Evolutionary conservation across 306 rosid species (phyloP).

Genomic region (Carpinus viminea): DNA sequence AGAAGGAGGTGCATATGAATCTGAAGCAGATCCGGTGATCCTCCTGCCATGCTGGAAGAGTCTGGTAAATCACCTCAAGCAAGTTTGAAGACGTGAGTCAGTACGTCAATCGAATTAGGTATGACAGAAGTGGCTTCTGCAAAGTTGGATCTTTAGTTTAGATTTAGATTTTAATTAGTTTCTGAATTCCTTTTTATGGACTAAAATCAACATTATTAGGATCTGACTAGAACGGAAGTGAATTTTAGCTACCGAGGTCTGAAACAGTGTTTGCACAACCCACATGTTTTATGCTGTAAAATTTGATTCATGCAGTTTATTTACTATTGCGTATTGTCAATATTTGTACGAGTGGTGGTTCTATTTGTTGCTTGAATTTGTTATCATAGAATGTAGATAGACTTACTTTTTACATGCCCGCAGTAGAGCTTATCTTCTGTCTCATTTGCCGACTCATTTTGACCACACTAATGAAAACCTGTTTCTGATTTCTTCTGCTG

Average conservation of each 20-base stretch:
- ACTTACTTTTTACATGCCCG: not conserved
- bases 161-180: not conserved
- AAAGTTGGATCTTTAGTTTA: not conserved
- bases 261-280: not conserved
- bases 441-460: not conserved
- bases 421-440: not conserved
- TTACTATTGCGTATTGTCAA: not conserved
- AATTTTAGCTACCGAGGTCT: not conserved
- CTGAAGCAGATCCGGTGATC: constrained; percentile 25
- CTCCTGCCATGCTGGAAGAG: constrained; percentile 32
- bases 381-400: not conserved
- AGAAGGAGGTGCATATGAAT: constrained; percentile 54
- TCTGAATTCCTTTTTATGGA: not conserved
- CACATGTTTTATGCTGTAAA: not conserved
- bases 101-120: not conserved
- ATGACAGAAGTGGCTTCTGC: not conserved
- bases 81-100: constrained; percentile 23
- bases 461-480: not conserved
- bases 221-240: not conserved
- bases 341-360: not conserved
- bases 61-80: constrained; percentile 26
- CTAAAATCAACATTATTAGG: not conserved
- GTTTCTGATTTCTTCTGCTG: too few relatives aligned
- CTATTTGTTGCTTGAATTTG: not conserved
- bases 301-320: not conserved